Evolutionary conservation across 2,329 filamentous ascomycete species (phyloP).

Genomic region (Pestalotiopsis sp.): DNA sequence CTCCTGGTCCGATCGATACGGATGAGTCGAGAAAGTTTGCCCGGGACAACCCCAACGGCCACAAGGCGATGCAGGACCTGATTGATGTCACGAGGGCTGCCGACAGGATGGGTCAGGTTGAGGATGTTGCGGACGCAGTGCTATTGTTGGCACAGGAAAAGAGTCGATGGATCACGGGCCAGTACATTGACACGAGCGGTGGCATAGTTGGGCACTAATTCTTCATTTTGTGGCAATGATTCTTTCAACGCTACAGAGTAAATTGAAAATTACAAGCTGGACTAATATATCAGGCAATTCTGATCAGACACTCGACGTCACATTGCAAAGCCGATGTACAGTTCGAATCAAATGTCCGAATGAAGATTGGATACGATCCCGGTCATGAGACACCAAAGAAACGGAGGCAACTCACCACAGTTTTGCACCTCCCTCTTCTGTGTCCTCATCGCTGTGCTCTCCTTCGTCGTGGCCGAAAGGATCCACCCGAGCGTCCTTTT

Average conservation of each 20-base stretch:
- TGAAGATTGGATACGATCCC: neutral
- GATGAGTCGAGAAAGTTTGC: constrained; percentile 13
- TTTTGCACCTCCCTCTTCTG: neutral
- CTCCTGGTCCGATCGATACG: constrained; percentile 19
- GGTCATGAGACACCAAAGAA: neutral
- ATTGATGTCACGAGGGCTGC: constrained; percentile 14
- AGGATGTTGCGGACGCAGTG: constrained; percentile 21
- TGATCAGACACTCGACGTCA: neutral
- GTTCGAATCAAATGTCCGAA: neutral
- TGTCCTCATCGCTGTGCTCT: neutral
- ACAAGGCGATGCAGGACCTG: constrained; percentile 5
- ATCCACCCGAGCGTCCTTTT: neutral
- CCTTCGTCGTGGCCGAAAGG: neutral
- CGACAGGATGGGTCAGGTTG: constrained; percentile 15
- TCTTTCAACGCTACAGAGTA: neutral
- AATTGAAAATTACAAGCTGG: neutral
- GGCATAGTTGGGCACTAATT: constrained; percentile 6
- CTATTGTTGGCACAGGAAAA: constrained; percentile 21
- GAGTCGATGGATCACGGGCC: constrained; percentile 22
- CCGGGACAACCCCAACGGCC: constrained; percentile 12
- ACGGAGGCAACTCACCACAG: neutral
- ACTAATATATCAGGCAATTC: neutral
- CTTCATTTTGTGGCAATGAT: neutral
- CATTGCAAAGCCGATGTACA: neutral
- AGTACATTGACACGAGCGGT: constrained; percentile 17